phyloP scores from a whole-genome alignment of 805 yeast genomes.

The Candida taoyuanica region DNA sequence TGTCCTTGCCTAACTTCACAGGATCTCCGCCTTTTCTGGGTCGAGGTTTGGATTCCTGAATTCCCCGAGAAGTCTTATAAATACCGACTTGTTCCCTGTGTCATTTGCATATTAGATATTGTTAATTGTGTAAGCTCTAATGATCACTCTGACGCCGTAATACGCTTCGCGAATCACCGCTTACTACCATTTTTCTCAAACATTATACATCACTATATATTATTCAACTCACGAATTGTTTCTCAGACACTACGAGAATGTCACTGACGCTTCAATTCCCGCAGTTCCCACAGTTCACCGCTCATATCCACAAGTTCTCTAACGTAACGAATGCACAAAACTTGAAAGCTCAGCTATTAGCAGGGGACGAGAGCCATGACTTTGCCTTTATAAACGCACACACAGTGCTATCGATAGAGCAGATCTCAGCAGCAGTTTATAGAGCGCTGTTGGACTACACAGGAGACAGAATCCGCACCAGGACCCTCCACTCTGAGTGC shows the following conservation, averaged over 20 bases:
- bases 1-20: too few species aligned
- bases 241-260: background rate
- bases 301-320: conserved; percentile 40
- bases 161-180: too few species aligned
- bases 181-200: too few species aligned
- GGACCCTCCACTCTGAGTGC: conserved; percentile 65
- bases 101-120: too few species aligned
- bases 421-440: conserved; percentile 54
- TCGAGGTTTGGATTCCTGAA: too few species aligned
- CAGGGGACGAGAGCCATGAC: conserved; percentile 45
- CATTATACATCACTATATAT: too few species aligned
- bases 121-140: too few species aligned
- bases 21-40: too few species aligned
- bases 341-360: conserved; percentile 41
- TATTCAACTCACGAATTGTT: too few species aligned
- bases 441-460: conserved; percentile 51
- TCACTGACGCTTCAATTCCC: conserved; percentile 32
- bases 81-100: too few species aligned
- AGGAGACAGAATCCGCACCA: conserved; percentile 51
- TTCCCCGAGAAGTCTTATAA: too few species aligned
- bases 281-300: conserved; percentile 38
- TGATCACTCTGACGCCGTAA: too few species aligned
- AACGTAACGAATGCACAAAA: conserved; percentile 40
- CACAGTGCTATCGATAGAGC: conserved; percentile 56
- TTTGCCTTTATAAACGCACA: conserved; percentile 63